phyloP scores from a whole-genome alignment of 1,284 basidiomycete species.

The Gymnopus androsaceus region DNA sequence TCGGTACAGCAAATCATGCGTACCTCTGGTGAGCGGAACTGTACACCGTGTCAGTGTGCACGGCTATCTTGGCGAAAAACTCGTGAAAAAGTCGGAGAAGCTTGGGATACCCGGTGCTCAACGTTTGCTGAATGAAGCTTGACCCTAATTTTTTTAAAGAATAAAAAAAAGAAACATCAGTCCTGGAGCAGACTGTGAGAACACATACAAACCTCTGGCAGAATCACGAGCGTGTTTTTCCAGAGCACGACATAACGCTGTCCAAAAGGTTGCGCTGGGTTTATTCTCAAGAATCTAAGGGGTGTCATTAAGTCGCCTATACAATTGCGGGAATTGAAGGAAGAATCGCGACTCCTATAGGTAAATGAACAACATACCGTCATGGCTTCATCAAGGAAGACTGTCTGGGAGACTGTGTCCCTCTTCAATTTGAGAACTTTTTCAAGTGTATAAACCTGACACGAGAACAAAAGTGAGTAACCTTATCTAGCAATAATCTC shows the following conservation, averaged over 20 bases:
- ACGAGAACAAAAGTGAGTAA: background rate
- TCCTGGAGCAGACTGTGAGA: background rate
- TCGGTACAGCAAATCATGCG: slow-evolving; percentile 15
- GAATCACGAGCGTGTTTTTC: slow-evolving; percentile 81
- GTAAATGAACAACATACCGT: slow-evolving; percentile 50
- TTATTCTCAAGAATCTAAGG: slow-evolving; percentile 80
- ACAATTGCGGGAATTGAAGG: slow-evolving; percentile 1
- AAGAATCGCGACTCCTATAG: background rate
- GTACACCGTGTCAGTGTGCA: slow-evolving; percentile 93
- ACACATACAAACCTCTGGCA: slow-evolving; percentile 60
- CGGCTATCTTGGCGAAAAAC: slow-evolving; percentile 92
- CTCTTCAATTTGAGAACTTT: slow-evolving; percentile 90
- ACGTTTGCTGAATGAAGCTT: slow-evolving; percentile 83
- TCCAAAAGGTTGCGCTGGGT: slow-evolving; percentile 92
- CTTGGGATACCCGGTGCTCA: slow-evolving; percentile 83
- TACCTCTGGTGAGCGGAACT: slow-evolving; percentile 82
- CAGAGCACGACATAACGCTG: slow-evolving; percentile 74
- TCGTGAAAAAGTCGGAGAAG: slow-evolving; percentile 91
- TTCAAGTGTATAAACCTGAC: slow-evolving; percentile 89
- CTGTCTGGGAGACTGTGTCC: slow-evolving; percentile 72
- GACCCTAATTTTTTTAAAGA: no score
- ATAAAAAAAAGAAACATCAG: slow-evolving; percentile 3
- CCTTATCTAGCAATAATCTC: background rate
- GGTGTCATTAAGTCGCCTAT: background rate
- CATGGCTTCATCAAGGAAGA: slow-evolving; percentile 92